Percentiles rank a stretch among this genome's conserved stretches.
Evolutionary conservation across 129 eudicot species (phyloP).

Genomic region (Lonicera japonica): DNA sequence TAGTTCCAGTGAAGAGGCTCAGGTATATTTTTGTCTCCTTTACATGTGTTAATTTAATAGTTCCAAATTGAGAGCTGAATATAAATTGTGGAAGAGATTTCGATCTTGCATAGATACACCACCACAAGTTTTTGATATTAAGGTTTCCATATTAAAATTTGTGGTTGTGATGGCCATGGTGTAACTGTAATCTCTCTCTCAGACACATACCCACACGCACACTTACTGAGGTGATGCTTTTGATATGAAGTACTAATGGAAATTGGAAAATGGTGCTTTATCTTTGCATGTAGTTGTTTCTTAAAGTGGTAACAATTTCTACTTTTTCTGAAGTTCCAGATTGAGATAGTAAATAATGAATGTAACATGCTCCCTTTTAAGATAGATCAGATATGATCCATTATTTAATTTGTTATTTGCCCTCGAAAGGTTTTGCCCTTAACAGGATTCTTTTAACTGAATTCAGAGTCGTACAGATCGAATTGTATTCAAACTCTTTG

Average conservation of each 20-base stretch:
- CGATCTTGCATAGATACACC: background rate
- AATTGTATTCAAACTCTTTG: conserved; percentile 87
- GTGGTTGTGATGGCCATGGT: background rate
- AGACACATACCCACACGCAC: background rate
- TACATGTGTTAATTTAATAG: background rate
- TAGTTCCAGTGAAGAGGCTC: conserved; percentile 81
- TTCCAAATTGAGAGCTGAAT: background rate
- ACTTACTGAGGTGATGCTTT: too few relatives aligned
- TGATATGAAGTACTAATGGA: too few relatives aligned
- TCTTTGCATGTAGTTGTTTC: too few relatives aligned
- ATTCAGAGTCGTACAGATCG: conserved; percentile 86
- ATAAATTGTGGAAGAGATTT: background rate
- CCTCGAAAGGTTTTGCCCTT: background rate
- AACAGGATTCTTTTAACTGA: background rate
- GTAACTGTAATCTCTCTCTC: background rate
- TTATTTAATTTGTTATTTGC: background rate
- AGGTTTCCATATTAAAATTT: background rate
- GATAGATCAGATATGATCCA: background rate
- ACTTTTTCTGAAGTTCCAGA: background rate
- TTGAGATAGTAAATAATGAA: background rate
- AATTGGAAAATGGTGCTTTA: too few relatives aligned
- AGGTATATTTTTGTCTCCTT: conserved; percentile 30
- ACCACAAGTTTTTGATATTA: background rate
- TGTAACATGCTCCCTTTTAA: background rate
- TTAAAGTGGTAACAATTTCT: too few relatives aligned